phyloP scores from a whole-genome alignment of 116 monocot genomes.

The Thalassia testudinum region DNA sequence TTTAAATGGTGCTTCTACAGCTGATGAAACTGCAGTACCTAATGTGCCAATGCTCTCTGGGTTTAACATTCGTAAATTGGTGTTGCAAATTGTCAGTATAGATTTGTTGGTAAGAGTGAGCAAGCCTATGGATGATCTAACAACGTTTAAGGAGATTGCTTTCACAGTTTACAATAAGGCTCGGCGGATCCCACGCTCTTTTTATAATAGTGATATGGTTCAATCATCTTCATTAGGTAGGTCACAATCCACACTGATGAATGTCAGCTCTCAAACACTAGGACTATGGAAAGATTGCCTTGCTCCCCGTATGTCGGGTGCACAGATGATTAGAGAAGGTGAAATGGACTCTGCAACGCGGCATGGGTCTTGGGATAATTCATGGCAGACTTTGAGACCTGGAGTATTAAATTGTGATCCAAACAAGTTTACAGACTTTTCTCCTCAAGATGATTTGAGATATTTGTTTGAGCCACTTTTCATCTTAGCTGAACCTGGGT shows the following conservation, averaged over 20 bases:
- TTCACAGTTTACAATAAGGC: slow-evolving; percentile 94
- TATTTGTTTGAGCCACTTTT: slow-evolving; percentile 90
- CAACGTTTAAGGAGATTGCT: slow-evolving; percentile 74
- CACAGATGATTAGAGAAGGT: slow-evolving; percentile 41
- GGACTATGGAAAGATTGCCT: slow-evolving; percentile 78
- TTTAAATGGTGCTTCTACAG: slow-evolving; percentile 31
- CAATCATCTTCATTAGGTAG: slow-evolving; percentile 31
- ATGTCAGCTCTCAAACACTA: slow-evolving; percentile 36
- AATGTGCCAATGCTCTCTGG: slow-evolving; percentile 76
- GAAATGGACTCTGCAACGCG: slow-evolving; percentile 58
- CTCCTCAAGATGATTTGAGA: slow-evolving; percentile 45
- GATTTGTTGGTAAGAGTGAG: slow-evolving; percentile 56
- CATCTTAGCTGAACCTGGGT: slow-evolving; percentile 74
- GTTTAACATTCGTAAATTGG: slow-evolving; percentile 70
- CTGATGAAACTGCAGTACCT: slow-evolving; percentile 62
- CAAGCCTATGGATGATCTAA: slow-evolving; percentile 44
- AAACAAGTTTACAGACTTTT: slow-evolving; percentile 25
- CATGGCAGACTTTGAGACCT: slow-evolving; percentile 58
- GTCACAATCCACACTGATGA: slow-evolving; percentile 54
- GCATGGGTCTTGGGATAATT: slow-evolving; percentile 61
- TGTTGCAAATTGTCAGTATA: slow-evolving; percentile 74
- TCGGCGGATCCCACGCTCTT: slow-evolving; percentile 41
- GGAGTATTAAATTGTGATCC: slow-evolving; percentile 32
- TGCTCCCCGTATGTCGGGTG: slow-evolving; percentile 43
- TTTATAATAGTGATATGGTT: slow-evolving; percentile 24